Evolutionary conservation across 345 rosid genomes (phyloP).

Genomic region (Gossypium ekmanianum): DNA sequence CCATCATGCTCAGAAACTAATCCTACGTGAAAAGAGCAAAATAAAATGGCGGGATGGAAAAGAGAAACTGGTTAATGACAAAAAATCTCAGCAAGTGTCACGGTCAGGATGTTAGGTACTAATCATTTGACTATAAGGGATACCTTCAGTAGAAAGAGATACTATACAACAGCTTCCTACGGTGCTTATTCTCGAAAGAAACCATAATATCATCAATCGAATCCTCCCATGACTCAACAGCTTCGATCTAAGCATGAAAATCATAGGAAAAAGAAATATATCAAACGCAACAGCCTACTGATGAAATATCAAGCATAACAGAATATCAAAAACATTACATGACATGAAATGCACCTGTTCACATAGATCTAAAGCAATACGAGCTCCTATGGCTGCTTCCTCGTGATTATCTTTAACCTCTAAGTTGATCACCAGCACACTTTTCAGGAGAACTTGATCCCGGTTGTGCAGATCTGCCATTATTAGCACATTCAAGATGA

Average conservation of each 20-base stretch:
- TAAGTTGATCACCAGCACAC: constrained; percentile 77
- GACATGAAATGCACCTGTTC: constrained; percentile 52
- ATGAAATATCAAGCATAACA: background rate
- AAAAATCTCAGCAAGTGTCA: background rate
- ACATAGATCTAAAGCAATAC: constrained; percentile 78
- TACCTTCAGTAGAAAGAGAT: constrained; percentile 68
- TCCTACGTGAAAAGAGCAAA: background rate
- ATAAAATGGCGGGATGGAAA: background rate
- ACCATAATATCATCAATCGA: constrained; percentile 66
- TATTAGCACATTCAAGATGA: background rate
- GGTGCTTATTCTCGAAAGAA: constrained; percentile 70
- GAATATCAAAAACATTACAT: background rate
- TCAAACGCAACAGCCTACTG: background rate
- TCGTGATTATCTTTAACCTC: constrained; percentile 98
- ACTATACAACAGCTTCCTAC: constrained; percentile 69
- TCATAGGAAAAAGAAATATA: background rate
- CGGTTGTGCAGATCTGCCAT: constrained; percentile 75
- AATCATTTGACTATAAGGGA: background rate
- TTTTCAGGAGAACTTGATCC: constrained; percentile 67
- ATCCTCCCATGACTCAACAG: constrained; percentile 82
- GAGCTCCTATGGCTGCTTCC: constrained; percentile 91
- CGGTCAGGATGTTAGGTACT: background rate
- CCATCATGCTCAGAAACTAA: background rate
- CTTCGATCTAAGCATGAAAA: constrained; percentile 55
- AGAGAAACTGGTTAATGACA: background rate